Percentiles rank a stretch among this genome's conserved stretches.
Evolutionary conservation across 352 stramenopile species (phyloP).

Genomic region (Pythium inflatum): DNA sequence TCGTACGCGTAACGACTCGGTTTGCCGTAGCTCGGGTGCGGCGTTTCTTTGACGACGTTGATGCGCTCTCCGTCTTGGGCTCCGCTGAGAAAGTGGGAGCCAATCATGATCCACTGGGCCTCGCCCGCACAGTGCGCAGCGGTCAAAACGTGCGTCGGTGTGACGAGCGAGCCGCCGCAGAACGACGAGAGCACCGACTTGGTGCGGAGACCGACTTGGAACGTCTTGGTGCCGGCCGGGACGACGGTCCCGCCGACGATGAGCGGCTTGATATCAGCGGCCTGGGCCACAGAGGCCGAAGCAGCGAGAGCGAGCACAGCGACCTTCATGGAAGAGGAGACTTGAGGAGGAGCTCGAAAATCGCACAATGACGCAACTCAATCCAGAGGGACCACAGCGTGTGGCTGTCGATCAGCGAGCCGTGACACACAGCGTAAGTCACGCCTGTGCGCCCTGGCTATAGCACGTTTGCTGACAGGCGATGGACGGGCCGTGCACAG

Average conservation of each 20-base stretch:
- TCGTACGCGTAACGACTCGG: neutral
- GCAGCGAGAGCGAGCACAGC: neutral
- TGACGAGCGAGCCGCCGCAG: constrained; percentile 48
- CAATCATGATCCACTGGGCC: constrained; percentile 51
- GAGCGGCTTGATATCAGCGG: constrained; percentile 29
- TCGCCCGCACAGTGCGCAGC: constrained; percentile 47
- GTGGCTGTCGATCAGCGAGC: too few relatives aligned
- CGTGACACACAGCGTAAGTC: too few relatives aligned
- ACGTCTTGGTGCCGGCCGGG: constrained; percentile 41
- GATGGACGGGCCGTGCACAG: too few relatives aligned
- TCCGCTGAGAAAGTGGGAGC: constrained; percentile 54
- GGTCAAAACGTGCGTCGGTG: constrained; percentile 41
- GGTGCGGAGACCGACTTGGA: constrained; percentile 21
- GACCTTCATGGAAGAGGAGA: constrained; percentile 3
- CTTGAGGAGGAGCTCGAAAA: constrained; percentile 2
- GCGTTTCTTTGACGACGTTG: neutral
- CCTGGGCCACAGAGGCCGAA: neutral
- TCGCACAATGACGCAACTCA: constrained; percentile 16
- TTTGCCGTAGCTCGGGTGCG: neutral
- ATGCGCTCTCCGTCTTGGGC: constrained; percentile 44
- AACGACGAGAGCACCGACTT: neutral
- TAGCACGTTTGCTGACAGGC: too few relatives aligned
- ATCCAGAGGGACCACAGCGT: too few relatives aligned
- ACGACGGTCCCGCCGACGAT: constrained; percentile 54
- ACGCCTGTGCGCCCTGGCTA: too few relatives aligned